Base-by-base conservation (phyloP, 257 asterid species). In the Fraxinus americana region DNA sequence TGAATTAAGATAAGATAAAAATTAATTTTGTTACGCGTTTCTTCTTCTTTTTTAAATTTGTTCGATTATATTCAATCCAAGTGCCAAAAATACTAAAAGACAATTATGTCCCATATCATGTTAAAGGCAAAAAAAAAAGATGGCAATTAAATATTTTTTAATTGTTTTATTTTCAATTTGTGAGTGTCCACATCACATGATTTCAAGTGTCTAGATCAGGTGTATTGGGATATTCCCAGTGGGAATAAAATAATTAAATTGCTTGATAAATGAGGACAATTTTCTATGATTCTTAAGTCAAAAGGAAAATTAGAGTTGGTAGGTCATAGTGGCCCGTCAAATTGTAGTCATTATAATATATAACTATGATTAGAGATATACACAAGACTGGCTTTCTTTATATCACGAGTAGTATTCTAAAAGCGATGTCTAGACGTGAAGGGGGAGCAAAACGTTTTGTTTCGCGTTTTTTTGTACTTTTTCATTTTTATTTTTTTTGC, bases 181-280 rank as follows among this genome's bases (percentile, higher is more conserved):
- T 81, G 83, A 80, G 82, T 82, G 76, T 82, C 86, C 80, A 85
- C 84, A 88, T 82, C 84, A 80, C 48, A 83, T 71, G 85, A 41
- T 61, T 80, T 74, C 65, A 36, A 52, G 52, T 66, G 90, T 83
- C 88, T 75, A 89, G 85, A 84, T 78, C 77, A 85, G 78, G 82
- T 85, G 89, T 66, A 88, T 77, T 81, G 72, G 83, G 84, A 87
- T 84, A 78, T 85, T 87, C 82, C 75, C 23, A 45, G 52, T 77
- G 78, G 78, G 69, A 82, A 71, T 87, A 84, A 77, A 78, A 63
- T 79, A 80, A 77, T 32, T 32, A n/a, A 32, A 23, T 75, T 10
- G 43, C 21, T 77, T 80, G 77, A 63, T 74, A 75, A 84, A 83
- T 75, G 59, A 27, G 19, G 57, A 35, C 81, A 71, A 82, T 74